Base-by-base conservation (phyloP, 139 green algal species). In the Desmodesmus armatus region DNA sequence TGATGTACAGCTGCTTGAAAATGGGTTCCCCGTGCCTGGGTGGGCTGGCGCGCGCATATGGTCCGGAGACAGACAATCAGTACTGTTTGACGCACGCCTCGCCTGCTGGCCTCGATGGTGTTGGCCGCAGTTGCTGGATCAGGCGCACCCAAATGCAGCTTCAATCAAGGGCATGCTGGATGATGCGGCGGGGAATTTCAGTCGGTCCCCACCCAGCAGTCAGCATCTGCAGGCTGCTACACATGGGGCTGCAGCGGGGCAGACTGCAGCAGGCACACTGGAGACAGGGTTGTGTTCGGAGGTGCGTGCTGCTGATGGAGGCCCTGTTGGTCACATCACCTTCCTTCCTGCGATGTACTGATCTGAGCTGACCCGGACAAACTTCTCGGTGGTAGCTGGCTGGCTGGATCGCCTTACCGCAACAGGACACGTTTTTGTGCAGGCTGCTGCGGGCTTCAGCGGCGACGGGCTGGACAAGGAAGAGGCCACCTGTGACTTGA, bases 401-500 rank as follows among this genome's bases (percentile, higher is more conserved):
- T 55, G 13, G 7, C 13, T 13, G 9, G 9, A 55, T 7, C 13
- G 47, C 47, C 47, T 7, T 13, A 55, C 47, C 13, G 47, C 47
- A 55, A 13, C 47, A 55, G 47, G 47, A 55, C 47, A 7, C 47
- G 13, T 7, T 13, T 13, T 55, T 55, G 47, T 55, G 47, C 47
- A 63, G 44, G 29, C 27, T 73, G 11, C n/a, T 31, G 53, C 73
- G 77, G 77, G 72, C 3, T 3, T 73, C 3, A 35, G 58, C 9
- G 53, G 23, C n/a, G 74, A 88, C 63, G 35, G 77, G n/a, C 78
- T 82, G 27, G 88, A 78, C 72, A 78, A 87, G 35, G 80, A 76
- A 5, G 96, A 94, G 78, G 88, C 67, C n/a, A 93, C 89, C 2
- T 80, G 83, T 27, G 94, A 98, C 69, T 81, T 98, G 39, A 96